Percentiles rank a stretch among this genome's conserved stretches.
These are phyloP conservation scores for Medicago lupulina DNA, from an alignment of 306 rosid species.

Conservation along the genomic window DNA sequence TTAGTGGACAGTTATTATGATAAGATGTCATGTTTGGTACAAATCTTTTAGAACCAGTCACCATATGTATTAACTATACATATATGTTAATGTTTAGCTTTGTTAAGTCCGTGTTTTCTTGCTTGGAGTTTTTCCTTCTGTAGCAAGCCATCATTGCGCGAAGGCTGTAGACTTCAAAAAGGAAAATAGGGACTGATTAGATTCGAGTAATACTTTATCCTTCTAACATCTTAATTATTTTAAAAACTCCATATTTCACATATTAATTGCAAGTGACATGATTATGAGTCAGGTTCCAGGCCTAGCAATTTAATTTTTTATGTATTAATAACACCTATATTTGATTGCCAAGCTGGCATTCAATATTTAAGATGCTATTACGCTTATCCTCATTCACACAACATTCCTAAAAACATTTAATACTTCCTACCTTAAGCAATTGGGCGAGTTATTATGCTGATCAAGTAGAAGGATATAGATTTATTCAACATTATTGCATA, in stretches of 20 bases:
- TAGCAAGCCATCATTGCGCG: neutral
- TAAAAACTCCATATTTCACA: neutral
- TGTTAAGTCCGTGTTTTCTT: neutral
- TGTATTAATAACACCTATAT: neutral
- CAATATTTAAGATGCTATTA: too few relatives aligned
- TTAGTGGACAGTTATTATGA: neutral
- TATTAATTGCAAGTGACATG: neutral
- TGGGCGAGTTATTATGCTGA: too few relatives aligned
- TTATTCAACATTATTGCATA: too few relatives aligned
- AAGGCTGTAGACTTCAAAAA: neutral
- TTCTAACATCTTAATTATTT: slow-evolving; percentile 8
- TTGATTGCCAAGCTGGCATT: too few relatives aligned
- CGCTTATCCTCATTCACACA: too few relatives aligned
- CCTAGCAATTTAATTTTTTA: neutral
- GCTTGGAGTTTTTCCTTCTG: slow-evolving; percentile 17
- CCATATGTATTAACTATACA: neutral
- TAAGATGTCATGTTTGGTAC: slow-evolving; percentile 5
- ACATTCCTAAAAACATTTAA: too few relatives aligned
- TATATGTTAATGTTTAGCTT: neutral
- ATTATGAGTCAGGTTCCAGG: neutral
- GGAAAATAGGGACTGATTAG: slow-evolving; percentile 10
- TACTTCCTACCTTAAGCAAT: too few relatives aligned
- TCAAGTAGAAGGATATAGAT: too few relatives aligned
- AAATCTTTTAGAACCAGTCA: neutral
- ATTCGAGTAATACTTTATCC: neutral